Base-by-base conservation (phyloP, 331 rosid genomes). In the Telfairia occidentalis region DNA sequence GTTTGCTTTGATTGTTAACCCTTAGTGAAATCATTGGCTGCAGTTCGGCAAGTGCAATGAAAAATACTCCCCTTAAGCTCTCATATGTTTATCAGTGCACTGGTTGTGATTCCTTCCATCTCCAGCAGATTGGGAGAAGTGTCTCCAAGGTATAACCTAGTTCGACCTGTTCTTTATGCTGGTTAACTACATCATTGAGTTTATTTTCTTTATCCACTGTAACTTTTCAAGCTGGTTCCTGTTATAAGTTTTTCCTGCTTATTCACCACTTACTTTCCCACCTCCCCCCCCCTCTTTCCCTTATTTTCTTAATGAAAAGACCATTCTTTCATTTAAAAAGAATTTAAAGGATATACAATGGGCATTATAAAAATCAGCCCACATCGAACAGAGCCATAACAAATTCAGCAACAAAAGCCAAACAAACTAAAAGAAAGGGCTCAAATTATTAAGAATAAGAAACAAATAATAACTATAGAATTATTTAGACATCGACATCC, bases 21-120 rank as follows among this genome's bases (percentile, higher is more conserved):
- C 57, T 46, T 54, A 19, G 78, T 74, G 9, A 78, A 83, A 46
- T 64, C 23, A 77, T 81, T 84, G 78, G 63, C 78, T 89, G 83
- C 92, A 95, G 99, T 49, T 95, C 99, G 59, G 97, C 97, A 42
- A 81, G 96, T 87, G 96, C 93, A 53, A 95, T 95, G 92, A 95
- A 95, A 85, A 90, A 85, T 63, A 92, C 99, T 70, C 99, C 99
- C 53, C 84, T 95, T 23, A 95, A 92, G 91, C 97, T 92, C 74
- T 92, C 99, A 13, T 95, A 92, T 86, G 96, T 95, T 79, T 95
- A 89, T 84, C 99, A 95, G 83, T 95, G 97, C 86, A 88, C 67
- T 79, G 97, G 99, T 53, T 95, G 99, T 15, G 97, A 95, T 85
- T 95, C 99, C 49, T 95, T 95, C 83, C 99, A 95, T 82, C 89